Conservation (phyloP, 2,329 filamentous ascomycete genomes). For the Botrytis elliptica region DNA sequence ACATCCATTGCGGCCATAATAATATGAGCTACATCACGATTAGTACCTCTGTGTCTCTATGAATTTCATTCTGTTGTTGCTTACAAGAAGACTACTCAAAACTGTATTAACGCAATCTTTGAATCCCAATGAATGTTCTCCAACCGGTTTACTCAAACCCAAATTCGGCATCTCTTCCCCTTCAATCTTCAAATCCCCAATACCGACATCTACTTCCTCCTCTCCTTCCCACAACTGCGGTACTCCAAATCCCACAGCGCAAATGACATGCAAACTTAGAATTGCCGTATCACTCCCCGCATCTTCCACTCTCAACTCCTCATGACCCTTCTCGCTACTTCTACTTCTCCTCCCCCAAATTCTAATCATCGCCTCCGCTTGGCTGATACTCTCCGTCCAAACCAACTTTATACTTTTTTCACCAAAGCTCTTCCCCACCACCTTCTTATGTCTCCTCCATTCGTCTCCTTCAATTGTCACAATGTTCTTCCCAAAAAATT, state of each 20-base stretch:
- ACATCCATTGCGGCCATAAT: conserved; percentile 46
- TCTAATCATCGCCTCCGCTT: conserved; percentile 45
- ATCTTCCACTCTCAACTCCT: conserved; percentile 41
- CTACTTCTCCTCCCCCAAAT: conserved; percentile 46
- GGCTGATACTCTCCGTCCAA: conserved; percentile 49
- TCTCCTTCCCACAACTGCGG: conserved; percentile 42
- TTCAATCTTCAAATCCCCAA: not conserved
- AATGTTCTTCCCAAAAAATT: conserved; percentile 38
- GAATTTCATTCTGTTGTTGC: not conserved
- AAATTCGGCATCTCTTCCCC: not conserved
- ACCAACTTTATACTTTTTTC: conserved; percentile 48
- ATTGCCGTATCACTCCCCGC: conserved; percentile 49
- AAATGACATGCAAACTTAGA: conserved; percentile 53
- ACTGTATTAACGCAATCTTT: conserved; percentile 49
- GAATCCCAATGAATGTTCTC: conserved; percentile 45
- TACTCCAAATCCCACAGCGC: conserved; percentile 50
- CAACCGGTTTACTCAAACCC: not conserved
- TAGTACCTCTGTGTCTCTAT: not conserved
- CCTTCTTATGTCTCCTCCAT: conserved; percentile 39
- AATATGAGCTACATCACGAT: not conserved
- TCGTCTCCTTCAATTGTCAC: conserved; percentile 37
- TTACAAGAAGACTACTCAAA: conserved; percentile 44
- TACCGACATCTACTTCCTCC: not conserved
- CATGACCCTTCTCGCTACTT: conserved; percentile 38
- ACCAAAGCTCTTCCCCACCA: conserved; percentile 38